These are phyloP conservation scores for Saccharomyces pastorianus DNA, from an alignment of 1,139 yeast species.

Conservation along the genomic window DNA sequence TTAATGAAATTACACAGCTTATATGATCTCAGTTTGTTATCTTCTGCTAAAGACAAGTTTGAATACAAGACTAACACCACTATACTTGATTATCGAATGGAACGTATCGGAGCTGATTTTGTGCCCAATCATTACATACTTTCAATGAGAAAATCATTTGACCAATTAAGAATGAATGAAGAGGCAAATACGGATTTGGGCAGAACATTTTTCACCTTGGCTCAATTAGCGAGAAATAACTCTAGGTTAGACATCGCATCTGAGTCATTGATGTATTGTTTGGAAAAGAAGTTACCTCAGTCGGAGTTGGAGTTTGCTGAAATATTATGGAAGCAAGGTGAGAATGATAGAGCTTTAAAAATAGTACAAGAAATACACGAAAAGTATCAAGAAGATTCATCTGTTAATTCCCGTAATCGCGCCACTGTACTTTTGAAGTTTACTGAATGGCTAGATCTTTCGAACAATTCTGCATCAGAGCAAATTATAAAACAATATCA, in stretches of 20 bases:
- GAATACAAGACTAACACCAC: slow-evolving; percentile 20
- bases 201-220: slow-evolving; percentile 50
- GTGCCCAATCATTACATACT: slow-evolving; percentile 54
- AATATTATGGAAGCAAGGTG: slow-evolving; percentile 84
- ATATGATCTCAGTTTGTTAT: slow-evolving; percentile 44
- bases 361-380: slow-evolving; percentile 43
- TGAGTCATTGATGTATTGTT: slow-evolving; percentile 60
- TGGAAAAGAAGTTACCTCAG: slow-evolving; percentile 36
- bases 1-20: slow-evolving; percentile 65
- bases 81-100: slow-evolving; percentile 35
- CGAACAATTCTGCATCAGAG: slow-evolving; percentile 75
- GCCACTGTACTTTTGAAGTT: slow-evolving; percentile 62
- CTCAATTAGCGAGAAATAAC: slow-evolving; percentile 61
- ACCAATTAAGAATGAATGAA: slow-evolving; percentile 35
- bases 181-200: slow-evolving; percentile 37
- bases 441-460: slow-evolving; percentile 81
- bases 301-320: slow-evolving; percentile 79
- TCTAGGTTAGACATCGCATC: slow-evolving; percentile 69
- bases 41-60: slow-evolving; percentile 18
- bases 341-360: slow-evolving; percentile 76
- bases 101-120: slow-evolving; percentile 54
- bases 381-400: slow-evolving; percentile 18
- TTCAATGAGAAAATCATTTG: slow-evolving; percentile 51
- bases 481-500: slow-evolving; percentile 65
- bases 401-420: slow-evolving; percentile 27